These are phyloP conservation scores for Juglanconis juglandina DNA, from an alignment of 2,329 filamentous ascomycete species.

Conservation along the genomic window DNA sequence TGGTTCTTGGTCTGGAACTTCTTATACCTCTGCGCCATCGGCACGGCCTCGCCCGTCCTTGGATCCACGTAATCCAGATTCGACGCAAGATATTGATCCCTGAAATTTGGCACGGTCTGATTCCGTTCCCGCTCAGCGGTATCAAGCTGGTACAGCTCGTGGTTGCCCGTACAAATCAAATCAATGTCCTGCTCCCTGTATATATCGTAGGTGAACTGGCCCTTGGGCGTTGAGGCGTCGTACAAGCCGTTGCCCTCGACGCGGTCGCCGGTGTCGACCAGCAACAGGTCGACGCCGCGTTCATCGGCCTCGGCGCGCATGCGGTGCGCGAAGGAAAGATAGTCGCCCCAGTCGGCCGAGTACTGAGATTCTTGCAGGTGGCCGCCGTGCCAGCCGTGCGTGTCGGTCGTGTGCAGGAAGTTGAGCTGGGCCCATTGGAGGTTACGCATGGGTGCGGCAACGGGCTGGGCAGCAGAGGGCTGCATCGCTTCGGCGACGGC, in stretches of 20 bases:
- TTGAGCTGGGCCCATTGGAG: constrained; percentile 93
- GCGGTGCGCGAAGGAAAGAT: constrained; percentile 85
- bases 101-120: constrained; percentile 79
- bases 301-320: constrained; percentile 76
- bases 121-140: constrained; percentile 76
- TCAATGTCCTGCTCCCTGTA: constrained; percentile 80
- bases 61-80: constrained; percentile 86
- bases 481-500: constrained; percentile 55
- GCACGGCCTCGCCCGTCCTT: constrained; percentile 64
- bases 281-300: constrained; percentile 75
- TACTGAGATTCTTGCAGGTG: constrained; percentile 94
- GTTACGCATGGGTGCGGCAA: constrained; percentile 76
- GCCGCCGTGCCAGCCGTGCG: constrained; percentile 91
- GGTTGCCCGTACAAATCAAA: constrained; percentile 83
- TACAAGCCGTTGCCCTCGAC: constrained; percentile 93
- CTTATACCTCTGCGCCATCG: constrained; percentile 77
- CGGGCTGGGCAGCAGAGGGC: constrained; percentile 73
- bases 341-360: constrained; percentile 96
- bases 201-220: constrained; percentile 84
- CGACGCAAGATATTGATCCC: constrained; percentile 77
- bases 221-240: constrained; percentile 83
- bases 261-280: constrained; percentile 93
- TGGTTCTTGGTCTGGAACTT: constrained; percentile 92
- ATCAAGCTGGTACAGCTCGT: constrained; percentile 83
- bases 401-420: constrained; percentile 95